Evolutionary conservation across 2,329 filamentous ascomycete genomes (phyloP).

Genomic region (Curvularia spicifera): DNA sequence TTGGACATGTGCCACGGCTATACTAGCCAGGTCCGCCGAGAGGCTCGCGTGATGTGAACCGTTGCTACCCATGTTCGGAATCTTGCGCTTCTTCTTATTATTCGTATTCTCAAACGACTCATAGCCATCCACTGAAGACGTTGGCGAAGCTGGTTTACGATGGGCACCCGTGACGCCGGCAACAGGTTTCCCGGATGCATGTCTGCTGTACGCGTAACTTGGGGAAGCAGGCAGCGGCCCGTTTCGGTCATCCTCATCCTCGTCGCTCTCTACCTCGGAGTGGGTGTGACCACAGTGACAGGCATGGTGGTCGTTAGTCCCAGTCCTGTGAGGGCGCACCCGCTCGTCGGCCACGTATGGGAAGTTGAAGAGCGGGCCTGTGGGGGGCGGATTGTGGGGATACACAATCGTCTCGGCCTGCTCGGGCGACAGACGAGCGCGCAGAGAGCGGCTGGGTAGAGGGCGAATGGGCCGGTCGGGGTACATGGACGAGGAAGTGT

Average conservation of each 20-base stretch:
- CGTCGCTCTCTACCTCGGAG: conserved; percentile 65
- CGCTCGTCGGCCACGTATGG: conserved; percentile 54
- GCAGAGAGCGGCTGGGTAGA: conserved; percentile 84
- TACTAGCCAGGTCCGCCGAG: conserved; percentile 68
- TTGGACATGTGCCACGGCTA: conserved; percentile 62
- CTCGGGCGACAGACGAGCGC: conserved; percentile 85
- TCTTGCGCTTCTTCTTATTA: conserved; percentile 99
- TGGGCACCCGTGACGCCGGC: conserved; percentile 41
- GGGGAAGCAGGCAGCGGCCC: conserved; percentile 51
- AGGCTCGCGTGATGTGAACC: conserved; percentile 63
- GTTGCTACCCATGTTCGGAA: conserved; percentile 82
- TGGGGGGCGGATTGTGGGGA: conserved; percentile 74
- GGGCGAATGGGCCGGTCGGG: conserved; percentile 93
- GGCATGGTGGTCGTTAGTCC: conserved; percentile 59
- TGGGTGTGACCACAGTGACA: conserved; percentile 56
- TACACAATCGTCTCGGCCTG: conserved; percentile 82
- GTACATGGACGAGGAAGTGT: conserved; percentile 80
- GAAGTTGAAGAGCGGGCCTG: conserved; percentile 78
- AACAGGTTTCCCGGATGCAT: conserved; percentile 37
- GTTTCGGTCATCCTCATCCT: conserved; percentile 58
- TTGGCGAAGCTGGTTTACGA: conserved; percentile 61
- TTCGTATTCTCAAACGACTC: conserved; percentile 98
- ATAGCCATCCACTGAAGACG: conserved; percentile 82
- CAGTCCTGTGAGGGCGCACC: conserved; percentile 47
- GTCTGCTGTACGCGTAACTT: conserved; percentile 47